Base-by-base conservation (phyloP, 2,329 filamentous ascomycete genomes). In the Bipolaris bicolor region DNA sequence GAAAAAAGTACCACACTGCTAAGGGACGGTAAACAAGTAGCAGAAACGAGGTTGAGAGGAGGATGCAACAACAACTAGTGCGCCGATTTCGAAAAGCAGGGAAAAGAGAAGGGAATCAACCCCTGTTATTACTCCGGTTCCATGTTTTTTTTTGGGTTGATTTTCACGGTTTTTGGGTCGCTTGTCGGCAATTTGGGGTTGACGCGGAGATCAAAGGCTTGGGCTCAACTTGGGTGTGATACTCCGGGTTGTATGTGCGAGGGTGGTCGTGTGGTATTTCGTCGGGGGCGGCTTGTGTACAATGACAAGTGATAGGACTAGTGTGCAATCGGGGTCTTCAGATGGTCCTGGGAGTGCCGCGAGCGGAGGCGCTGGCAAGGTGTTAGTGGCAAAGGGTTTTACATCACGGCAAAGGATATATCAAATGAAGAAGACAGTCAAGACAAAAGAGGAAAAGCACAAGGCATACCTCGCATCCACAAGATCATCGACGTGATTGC, bases 401-500 rank as follows among this genome's bases (percentile, higher is more conserved):
- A 48, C 57, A 54, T 60, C 55, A 65, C 61, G 16, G 9, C 45
- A 18, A 29, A n/a, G 44, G 33, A 37, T n/a, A 7, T 18, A 39
- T 22, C 20, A 45, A 40, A 20, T 29, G 47, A 52, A 39, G 26
- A 39, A 47, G 22, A 24, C 31, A 37, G 6, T 26, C 31, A 37
- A 40, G n/a, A 49, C 20, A 46, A 33, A 33, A 55, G 52, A 63
- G 52, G 59, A 65, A 56, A 65, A 55, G 66, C 60, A 49, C 64
- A 60, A 62, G 56, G 71, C 71, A 73, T 64, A 76, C 86, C 86
- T 89, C 79, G 91, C 88, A 77, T 95, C 92, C 80, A 91, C 89
- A 80, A 97, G 88, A 80, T 97, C 93, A 85, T 97, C 93, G 75
- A 97, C 90, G 83, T 97, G 93, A 82, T 97, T 97, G 84, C 92